Evolutionary conservation across 2,329 filamentous ascomycete species (phyloP).

Genomic region (Phialophora macrospora): DNA sequence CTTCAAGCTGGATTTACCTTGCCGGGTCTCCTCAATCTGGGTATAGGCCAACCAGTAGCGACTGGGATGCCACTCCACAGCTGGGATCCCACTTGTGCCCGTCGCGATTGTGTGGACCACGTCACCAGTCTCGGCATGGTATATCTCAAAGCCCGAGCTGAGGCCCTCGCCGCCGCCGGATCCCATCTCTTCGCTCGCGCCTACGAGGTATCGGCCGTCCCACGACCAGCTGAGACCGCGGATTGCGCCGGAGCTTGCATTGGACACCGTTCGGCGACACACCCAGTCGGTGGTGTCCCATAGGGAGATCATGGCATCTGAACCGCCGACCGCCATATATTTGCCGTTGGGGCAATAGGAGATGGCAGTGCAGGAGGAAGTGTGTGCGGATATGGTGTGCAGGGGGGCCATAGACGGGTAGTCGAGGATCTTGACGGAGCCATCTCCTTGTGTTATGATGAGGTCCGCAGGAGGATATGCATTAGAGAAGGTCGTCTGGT

Average conservation of each 20-base stretch:
- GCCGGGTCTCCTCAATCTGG: conserved; percentile 48
- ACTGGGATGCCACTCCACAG: conserved; percentile 57
- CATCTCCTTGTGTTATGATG: conserved; percentile 60
- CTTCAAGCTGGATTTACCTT: conserved; percentile 50
- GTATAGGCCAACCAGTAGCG: conserved; percentile 58
- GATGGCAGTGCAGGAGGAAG: conserved; percentile 54
- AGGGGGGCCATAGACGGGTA: conserved; percentile 53
- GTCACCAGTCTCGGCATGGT: conserved; percentile 57
- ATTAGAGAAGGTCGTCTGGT: conserved; percentile 55
- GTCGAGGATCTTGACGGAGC: conserved; percentile 54
- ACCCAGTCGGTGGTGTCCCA: conserved; percentile 60
- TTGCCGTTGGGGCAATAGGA: conserved; percentile 54
- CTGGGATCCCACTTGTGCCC: conserved; percentile 49
- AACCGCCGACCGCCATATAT: conserved; percentile 56
- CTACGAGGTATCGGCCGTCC: conserved; percentile 55
- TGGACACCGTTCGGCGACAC: conserved; percentile 54
- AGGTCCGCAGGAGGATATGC: conserved; percentile 50
- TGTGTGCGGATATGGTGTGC: conserved; percentile 56
- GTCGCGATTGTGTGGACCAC: conserved; percentile 54
- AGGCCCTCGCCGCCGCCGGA: conserved; percentile 44
- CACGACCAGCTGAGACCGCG: conserved; percentile 57
- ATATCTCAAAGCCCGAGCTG: conserved; percentile 53
- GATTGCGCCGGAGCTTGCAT: conserved; percentile 51
- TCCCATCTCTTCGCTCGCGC: conserved; percentile 54
- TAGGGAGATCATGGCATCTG: conserved; percentile 56